A percentile compares a stretch with the other conserved stretches of the same genome.
phyloP scores from a whole-genome alignment of 257 asterid species.

The Scutellaria barbata region DNA sequence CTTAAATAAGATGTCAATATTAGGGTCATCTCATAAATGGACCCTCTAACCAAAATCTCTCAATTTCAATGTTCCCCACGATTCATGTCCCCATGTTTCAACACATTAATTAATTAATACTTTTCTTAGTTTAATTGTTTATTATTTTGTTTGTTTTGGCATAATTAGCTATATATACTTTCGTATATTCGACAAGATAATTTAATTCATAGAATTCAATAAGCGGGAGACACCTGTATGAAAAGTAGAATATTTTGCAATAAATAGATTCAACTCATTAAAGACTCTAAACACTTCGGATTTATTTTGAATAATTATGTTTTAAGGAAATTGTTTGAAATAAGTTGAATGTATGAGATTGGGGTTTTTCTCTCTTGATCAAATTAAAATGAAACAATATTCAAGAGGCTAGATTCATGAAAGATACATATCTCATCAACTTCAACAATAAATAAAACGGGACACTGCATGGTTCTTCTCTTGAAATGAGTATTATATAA shows the following conservation, averaged over 20 bases:
- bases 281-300: no score
- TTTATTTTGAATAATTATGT: no score
- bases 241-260: neutral
- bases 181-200: neutral
- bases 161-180: neutral
- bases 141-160: neutral
- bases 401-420: no score
- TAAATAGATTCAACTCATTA: no score
- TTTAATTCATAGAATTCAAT: neutral
- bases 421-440: no score
- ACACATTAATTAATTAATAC: neutral
- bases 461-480: no score
- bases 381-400: no score
- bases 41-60: conserved; percentile 40
- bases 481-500: no score
- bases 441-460: no score
- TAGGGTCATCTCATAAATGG: conserved; percentile 54
- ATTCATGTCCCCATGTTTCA: conserved; percentile 47
- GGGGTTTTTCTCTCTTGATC: no score
- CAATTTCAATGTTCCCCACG: conserved; percentile 59
- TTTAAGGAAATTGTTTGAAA: no score
- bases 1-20: conserved; percentile 36
- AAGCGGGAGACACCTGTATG: neutral
- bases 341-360: no score
- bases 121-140: neutral